phyloP scores from a whole-genome alignment of 345 rosid species.

The Populus tremula region DNA sequence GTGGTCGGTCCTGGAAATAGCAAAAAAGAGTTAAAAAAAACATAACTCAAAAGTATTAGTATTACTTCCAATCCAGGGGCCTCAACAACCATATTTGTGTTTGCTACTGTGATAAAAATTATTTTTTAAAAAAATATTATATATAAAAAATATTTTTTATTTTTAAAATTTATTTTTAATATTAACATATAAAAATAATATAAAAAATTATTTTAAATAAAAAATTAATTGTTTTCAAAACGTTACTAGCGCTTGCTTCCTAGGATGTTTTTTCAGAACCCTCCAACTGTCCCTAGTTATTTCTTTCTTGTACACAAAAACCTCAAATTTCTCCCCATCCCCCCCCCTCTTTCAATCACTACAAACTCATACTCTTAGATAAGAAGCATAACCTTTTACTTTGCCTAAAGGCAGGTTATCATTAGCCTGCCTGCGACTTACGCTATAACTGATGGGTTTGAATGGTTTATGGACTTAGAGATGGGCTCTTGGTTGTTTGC shows the following conservation, averaged over 20 bases:
- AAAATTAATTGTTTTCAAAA: too few relatives aligned
- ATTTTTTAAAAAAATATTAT: too few relatives aligned
- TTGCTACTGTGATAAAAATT: too few relatives aligned
- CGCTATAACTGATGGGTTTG: not conserved
- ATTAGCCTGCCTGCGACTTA: not conserved
- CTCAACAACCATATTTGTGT: not conserved
- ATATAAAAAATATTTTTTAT: too few relatives aligned
- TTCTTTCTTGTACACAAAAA: not conserved
- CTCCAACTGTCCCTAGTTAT: not conserved
- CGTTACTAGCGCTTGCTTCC: too few relatives aligned
- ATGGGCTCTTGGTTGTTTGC: slow-evolving; percentile 11
- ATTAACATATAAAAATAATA: too few relatives aligned
- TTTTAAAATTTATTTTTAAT: too few relatives aligned
- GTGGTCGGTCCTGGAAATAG: too few relatives aligned
- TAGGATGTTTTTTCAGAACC: too few relatives aligned
- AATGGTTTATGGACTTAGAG: not conserved
- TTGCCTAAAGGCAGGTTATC: slow-evolving; percentile 7
- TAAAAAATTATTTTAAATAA: too few relatives aligned
- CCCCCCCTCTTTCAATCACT: not conserved
- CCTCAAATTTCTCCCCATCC: not conserved
- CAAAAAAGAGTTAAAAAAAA: too few relatives aligned
- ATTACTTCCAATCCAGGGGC: not conserved
- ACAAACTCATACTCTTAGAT: not conserved
- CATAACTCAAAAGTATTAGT: too few relatives aligned
- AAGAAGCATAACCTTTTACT: not conserved